Conservation (phyloP, 495 filamentous ascomycete species). For the Bacidia gigantensis region DNA sequence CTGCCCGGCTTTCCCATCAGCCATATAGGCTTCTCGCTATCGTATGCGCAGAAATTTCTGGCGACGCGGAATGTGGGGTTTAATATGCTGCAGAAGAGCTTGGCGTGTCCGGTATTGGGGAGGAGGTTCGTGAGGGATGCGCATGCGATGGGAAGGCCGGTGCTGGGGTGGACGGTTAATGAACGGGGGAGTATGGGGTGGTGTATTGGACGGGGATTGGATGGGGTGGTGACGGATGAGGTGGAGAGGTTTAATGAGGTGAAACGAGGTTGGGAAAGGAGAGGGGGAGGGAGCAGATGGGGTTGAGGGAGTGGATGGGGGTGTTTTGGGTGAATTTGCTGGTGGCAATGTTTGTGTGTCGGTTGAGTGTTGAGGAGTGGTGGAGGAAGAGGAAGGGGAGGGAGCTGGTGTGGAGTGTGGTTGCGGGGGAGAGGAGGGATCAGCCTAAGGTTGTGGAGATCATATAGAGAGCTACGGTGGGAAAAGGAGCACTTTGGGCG, state of each 20-base stretch:
- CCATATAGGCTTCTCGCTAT: constrained; percentile 57
- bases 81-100: constrained; percentile 53
- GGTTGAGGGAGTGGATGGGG: constrained; percentile 7
- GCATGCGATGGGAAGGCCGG: constrained; percentile 34
- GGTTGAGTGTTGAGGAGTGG: constrained; percentile 15
- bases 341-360: constrained; percentile 12
- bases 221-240: constrained; percentile 47
- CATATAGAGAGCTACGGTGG: too few species aligned
- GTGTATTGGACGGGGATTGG: constrained; percentile 39
- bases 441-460: too few species aligned
- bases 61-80: constrained; percentile 47
- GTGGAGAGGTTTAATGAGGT: constrained; percentile 34
- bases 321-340: constrained; percentile 15
- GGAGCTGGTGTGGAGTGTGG: constrained; percentile 7
- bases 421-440: not conserved
- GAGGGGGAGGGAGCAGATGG: constrained; percentile 10
- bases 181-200: constrained; percentile 59
- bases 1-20: constrained; percentile 54
- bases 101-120: constrained; percentile 50
- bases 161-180: constrained; percentile 83
- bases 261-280: constrained; percentile 23
- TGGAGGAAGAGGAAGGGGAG: constrained; percentile 1
- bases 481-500: too few species aligned
- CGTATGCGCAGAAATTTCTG: constrained; percentile 58
- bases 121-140: constrained; percentile 48